phyloP scores from a whole-genome alignment of 257 asterid genomes.

The Jaltomata sinuosa region DNA sequence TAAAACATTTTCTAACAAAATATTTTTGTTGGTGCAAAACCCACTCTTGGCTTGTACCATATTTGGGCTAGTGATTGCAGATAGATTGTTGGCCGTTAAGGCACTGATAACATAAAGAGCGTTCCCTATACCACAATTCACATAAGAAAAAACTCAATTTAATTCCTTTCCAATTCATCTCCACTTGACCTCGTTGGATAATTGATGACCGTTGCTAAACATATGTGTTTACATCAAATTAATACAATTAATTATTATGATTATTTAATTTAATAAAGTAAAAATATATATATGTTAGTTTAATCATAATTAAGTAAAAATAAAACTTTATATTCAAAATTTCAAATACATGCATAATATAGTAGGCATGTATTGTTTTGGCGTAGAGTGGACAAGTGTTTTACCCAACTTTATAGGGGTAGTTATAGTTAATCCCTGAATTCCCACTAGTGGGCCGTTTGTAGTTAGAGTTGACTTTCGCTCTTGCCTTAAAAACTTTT shows the following conservation, averaged over 20 bases:
- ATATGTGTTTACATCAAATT: neutral
- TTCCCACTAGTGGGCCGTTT: neutral
- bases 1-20: too few species aligned
- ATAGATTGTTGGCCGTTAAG: neutral
- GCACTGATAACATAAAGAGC: neutral
- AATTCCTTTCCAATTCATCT: neutral
- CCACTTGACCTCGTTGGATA: neutral
- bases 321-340: too few species aligned
- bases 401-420: neutral
- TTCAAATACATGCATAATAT: too few species aligned
- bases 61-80: neutral
- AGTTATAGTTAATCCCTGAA: neutral
- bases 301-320: too few species aligned
- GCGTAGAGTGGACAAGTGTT: too few species aligned
- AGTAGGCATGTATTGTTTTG: too few species aligned
- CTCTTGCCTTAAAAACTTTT: neutral
- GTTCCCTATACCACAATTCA: neutral
- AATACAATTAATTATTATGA: too few species aligned
- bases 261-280: too few species aligned
- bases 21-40: neutral
- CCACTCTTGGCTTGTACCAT: neutral
- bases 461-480: neutral
- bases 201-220: neutral
- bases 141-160: neutral
- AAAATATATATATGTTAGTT: too few species aligned